Evolutionary conservation across 1,284 basidiomycete species (phyloP), one percentile per base, ranked within the genome.

Genomic region (Leucoagaricus sp.): DNA sequence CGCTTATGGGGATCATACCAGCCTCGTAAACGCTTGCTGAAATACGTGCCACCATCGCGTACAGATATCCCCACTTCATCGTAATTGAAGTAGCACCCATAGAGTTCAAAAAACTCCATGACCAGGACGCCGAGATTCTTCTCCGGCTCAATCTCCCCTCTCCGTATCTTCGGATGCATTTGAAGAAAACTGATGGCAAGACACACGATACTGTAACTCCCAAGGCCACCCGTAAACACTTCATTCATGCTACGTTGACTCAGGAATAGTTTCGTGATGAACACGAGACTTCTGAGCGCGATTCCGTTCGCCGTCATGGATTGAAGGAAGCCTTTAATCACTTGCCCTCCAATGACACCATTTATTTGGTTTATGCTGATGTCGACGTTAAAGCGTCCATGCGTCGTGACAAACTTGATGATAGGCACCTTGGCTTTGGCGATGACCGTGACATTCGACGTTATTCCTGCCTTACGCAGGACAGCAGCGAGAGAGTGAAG

Each of bases 31-130:
- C 77, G 73, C 74, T 97, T 97, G 70, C 76, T 82, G 67, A 86
- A 97, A 73, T 97, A 96, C 31, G 80, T 83, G 6, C 95, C 95
- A 5, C 93, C 93, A 44, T 89, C 81, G 34, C 89, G 81, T 17
- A 99, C 72, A 1, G 93, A 95, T 63, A 99, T 93, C 4, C 96
- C 96, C n/a, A 90, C 86, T 64, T 90, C 85, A 58, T 90, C 83
- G 63, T 93, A 96, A 71, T 96, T 96, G 82, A 98, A 98, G 69
- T 89, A 87, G 57, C 83, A 80, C 12, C 96, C 96, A 68, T 98
- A 98, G 8, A 97, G 80, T 78, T 99, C 96, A 65, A 99, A 96
- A 69, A 98, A 96, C 70, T 99, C 96, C 76, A 98, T 84, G 28
- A 98, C 80, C 40, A 99, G 77, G 4, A 96, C 90, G 2, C 96